Evolutionary conservation across 805 yeast genomes (phyloP).

Genomic region (Sporopachydermia quercuum): DNA sequence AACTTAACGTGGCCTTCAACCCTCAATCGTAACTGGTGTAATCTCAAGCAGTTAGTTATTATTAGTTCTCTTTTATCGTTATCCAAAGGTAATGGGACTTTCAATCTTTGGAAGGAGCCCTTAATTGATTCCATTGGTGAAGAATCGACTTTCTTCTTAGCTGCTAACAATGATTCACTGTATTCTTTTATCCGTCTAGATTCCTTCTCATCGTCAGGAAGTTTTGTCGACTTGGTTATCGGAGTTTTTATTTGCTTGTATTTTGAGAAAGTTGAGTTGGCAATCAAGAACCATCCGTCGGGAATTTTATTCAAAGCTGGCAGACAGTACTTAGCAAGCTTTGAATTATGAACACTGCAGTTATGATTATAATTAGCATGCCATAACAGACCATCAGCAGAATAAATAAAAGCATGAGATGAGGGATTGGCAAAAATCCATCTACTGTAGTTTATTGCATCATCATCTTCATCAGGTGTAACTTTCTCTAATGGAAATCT

Average conservation of each 20-base stretch:
- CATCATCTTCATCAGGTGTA: background rate
- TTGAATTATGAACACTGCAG: conserved; percentile 1
- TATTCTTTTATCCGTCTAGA: background rate
- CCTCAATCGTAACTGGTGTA: background rate
- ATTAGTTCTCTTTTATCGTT: background rate
- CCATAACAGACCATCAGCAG: background rate
- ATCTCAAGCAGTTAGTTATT: background rate
- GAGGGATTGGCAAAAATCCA: background rate
- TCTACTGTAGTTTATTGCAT: background rate
- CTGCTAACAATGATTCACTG: background rate
- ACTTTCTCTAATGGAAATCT: background rate
- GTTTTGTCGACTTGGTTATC: background rate
- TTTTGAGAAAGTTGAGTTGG: background rate
- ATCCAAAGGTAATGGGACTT: background rate
- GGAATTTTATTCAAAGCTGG: background rate
- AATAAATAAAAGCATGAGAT: background rate
- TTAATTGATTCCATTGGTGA: background rate
- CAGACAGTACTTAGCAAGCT: background rate
- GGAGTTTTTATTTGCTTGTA: background rate
- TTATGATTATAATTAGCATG: conserved; percentile 1
- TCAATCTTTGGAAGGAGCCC: background rate
- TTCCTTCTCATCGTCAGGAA: background rate
- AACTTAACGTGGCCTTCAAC: background rate
- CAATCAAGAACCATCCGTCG: conserved; percentile 1
- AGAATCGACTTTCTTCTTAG: background rate